A percentile compares a stretch with the other conserved stretches of the same genome.
Evolutionary conservation across 192 early-diverging fungal species (phyloP).

Genomic region (Cetraspora pellucida): DNA sequence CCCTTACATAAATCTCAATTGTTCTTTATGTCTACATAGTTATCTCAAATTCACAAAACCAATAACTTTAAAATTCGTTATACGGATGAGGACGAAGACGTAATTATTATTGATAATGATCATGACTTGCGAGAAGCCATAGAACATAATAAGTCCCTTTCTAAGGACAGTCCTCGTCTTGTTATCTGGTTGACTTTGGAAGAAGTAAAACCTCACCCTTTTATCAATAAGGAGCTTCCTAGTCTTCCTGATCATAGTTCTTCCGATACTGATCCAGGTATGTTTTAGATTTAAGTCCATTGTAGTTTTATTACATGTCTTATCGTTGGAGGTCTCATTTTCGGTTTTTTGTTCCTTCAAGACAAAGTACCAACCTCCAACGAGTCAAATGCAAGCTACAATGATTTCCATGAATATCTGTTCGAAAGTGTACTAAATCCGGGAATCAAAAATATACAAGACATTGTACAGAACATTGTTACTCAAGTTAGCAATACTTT

Average conservation of each 20-base stretch:
- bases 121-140: constrained; percentile 12
- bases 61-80: constrained; percentile 25
- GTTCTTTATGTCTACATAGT: neutral
- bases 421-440: constrained; percentile 21
- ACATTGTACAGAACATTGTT: constrained; percentile 24
- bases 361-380: too few species aligned
- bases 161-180: neutral
- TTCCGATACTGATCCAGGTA: too few species aligned
- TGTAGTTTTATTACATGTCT: too few species aligned
- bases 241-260: neutral
- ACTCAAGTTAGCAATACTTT: neutral
- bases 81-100: constrained; percentile 10
- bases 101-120: constrained; percentile 12
- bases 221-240: neutral
- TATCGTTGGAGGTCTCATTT: too few species aligned
- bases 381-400: neutral
- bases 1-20: neutral
- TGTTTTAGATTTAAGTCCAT: too few species aligned
- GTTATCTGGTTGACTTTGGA: constrained; percentile 18
- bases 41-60: constrained; percentile 5
- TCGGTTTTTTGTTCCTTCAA: too few species aligned
- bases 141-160: neutral
- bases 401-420: neutral
- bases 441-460: constrained; percentile 19
- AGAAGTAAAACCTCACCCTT: neutral